phyloP scores from a whole-genome alignment of 139 green algal species.

The Coelastrella sp. region DNA sequence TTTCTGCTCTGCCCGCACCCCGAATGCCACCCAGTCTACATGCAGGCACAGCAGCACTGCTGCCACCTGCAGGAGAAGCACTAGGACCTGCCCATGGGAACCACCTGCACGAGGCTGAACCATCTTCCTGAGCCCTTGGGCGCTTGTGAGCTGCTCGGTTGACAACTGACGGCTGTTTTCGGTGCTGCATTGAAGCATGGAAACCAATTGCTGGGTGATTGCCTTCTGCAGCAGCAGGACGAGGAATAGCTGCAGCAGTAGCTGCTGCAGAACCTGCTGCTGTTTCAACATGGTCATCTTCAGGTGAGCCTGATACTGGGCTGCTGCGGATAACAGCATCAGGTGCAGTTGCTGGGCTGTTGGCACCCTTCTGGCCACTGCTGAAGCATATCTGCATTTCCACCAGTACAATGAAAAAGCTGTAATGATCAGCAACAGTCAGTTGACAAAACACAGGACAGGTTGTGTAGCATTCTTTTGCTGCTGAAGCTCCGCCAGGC shows the following conservation, averaged over 20 bases:
- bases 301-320: background rate
- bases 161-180: background rate
- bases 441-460: background rate
- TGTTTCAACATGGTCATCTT: background rate
- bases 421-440: background rate
- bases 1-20: no score
- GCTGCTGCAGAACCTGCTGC: background rate
- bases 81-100: background rate
- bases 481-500: background rate
- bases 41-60: background rate
- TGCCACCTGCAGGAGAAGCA: background rate
- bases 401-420: background rate
- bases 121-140: background rate
- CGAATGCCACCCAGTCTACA: background rate
- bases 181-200: no score
- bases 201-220: no score
- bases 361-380: background rate
- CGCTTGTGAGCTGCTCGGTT: background rate
- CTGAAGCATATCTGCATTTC: background rate
- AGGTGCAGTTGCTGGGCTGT: background rate
- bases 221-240: no score
- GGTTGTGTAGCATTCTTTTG: background rate
- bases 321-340: background rate
- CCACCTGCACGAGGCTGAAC: background rate
- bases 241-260: background rate